Evolutionary conservation across 1,284 basidiomycete species (phyloP).

Genomic region (Cryptococcus wingfieldii): DNA sequence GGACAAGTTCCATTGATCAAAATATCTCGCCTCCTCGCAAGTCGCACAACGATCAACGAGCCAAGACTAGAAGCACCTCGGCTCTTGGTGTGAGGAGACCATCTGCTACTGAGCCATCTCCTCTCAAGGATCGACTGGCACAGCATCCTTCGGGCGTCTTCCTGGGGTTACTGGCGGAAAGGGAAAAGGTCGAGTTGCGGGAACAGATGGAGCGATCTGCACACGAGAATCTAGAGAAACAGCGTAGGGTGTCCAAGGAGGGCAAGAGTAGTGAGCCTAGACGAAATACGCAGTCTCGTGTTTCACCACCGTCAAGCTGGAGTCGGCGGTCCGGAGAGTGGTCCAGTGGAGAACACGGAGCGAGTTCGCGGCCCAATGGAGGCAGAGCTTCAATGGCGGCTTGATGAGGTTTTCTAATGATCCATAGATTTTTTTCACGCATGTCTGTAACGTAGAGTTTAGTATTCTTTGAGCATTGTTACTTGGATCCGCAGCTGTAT

Average conservation of each 20-base stretch:
- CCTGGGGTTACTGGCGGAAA: neutral
- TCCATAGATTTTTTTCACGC: too few species aligned
- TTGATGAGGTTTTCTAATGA: too few species aligned
- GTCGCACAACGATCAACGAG: neutral
- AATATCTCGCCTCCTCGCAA: neutral
- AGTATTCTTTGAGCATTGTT: too few species aligned
- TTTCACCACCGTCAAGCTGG: neutral
- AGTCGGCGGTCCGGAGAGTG: neutral
- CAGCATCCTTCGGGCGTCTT: neutral
- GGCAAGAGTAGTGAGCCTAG: neutral
- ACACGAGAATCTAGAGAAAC: neutral
- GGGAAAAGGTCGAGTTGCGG: neutral
- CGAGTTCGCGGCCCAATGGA: too few species aligned
- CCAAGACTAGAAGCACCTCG: neutral
- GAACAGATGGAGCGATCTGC: neutral
- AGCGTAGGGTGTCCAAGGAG: neutral
- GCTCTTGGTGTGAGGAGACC: neutral
- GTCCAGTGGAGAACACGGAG: neutral
- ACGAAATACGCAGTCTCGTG: neutral
- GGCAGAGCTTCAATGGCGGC: too few species aligned
- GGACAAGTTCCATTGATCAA: neutral
- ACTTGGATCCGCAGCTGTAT: too few species aligned
- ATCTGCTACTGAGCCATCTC: neutral
- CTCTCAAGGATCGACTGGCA: neutral
- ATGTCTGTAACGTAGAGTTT: too few species aligned